These are phyloP conservation scores for Acaromyces ingoldii DNA, from an alignment of 1,284 basidiomycete species.

Conservation along the genomic window DNA sequence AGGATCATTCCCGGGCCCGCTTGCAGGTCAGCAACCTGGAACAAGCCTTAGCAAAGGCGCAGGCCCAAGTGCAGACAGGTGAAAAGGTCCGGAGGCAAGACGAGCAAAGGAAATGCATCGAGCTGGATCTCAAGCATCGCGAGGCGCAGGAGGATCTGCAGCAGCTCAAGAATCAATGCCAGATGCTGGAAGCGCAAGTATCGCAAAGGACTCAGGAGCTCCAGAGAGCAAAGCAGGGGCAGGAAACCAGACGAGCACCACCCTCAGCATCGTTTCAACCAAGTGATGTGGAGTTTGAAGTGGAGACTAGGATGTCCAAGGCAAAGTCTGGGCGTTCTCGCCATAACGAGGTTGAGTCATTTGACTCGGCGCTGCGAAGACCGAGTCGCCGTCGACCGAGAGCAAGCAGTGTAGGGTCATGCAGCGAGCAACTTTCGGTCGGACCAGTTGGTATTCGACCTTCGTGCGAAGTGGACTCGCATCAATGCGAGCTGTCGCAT, in stretches of 20 bases:
- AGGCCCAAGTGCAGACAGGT: background rate
- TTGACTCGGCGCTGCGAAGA: background rate
- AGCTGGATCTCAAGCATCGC: background rate
- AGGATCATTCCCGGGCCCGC: background rate
- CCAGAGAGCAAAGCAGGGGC: too few species aligned
- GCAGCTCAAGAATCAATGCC: background rate
- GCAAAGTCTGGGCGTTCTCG: too few species aligned
- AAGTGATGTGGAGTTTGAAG: too few species aligned
- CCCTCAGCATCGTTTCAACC: too few species aligned
- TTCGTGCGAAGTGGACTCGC: too few species aligned
- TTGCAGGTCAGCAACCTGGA: conserved; percentile 1
- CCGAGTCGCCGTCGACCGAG: background rate
- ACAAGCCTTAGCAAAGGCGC: background rate
- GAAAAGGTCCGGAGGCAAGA: background rate
- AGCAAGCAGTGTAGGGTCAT: background rate
- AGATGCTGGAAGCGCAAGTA: background rate
- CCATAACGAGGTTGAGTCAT: too few species aligned
- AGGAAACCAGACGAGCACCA: too few species aligned
- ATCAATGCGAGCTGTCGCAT: background rate
- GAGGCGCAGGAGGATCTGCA: background rate
- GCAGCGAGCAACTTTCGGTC: background rate
- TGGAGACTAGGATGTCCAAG: too few species aligned
- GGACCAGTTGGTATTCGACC: too few species aligned
- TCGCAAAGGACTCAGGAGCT: background rate
- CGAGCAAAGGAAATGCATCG: background rate